Conservation (phyloP, 148 eudicot species). For the Vaccinium darrowii region DNA sequence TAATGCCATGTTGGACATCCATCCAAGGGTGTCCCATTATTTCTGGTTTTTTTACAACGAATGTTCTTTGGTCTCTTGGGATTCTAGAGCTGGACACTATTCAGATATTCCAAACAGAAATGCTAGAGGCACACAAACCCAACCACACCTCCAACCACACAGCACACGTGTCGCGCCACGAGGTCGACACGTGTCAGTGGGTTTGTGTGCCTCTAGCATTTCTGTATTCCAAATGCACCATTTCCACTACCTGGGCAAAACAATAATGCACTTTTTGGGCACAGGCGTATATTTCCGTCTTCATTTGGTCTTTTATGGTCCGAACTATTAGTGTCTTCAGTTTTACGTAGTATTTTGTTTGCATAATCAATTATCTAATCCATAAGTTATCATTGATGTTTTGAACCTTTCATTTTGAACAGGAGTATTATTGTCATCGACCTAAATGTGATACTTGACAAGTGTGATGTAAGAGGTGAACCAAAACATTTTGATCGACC, state of each 20-base stretch:
- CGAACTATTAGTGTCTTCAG: not conserved
- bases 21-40: not conserved
- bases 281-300: too few relatives aligned
- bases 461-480: constrained; percentile 65
- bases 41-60: not conserved
- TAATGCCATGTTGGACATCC: not conserved
- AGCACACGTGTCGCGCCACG: too few relatives aligned
- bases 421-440: constrained; percentile 74
- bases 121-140: too few relatives aligned
- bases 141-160: too few relatives aligned
- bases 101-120: too few relatives aligned
- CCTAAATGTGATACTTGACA: constrained; percentile 59
- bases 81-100: not conserved
- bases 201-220: too few relatives aligned
- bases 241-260: not conserved
- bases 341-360: not conserved
- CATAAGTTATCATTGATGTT: constrained; percentile 10
- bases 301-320: too few relatives aligned
- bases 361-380: not conserved
- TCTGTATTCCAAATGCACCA: not conserved
- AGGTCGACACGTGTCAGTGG: too few relatives aligned
- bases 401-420: constrained; percentile 27
- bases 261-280: too few relatives aligned
- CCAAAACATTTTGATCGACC: constrained; percentile 41
- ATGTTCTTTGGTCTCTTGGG: not conserved